These are phyloP conservation scores for Asclepias syriaca DNA, from an alignment of 257 asterid genomes.

Conservation along the genomic window DNA sequence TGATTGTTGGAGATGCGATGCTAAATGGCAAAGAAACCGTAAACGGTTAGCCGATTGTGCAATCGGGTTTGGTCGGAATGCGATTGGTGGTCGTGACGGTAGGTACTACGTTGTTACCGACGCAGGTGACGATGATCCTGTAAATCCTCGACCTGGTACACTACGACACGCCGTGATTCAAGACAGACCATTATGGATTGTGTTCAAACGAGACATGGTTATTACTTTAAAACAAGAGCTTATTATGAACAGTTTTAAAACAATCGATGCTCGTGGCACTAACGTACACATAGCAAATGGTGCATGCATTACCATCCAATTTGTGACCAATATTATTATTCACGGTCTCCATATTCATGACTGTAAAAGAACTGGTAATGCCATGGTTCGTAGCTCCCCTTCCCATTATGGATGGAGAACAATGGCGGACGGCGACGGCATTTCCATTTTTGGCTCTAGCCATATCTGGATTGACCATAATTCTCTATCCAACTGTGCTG, in stretches of 20 bases:
- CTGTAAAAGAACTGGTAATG: conserved; percentile 67
- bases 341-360: conserved; percentile 83
- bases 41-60: conserved; percentile 79
- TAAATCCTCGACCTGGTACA: conserved; percentile 80
- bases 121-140: conserved; percentile 57
- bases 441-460: conserved; percentile 66
- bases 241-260: conserved; percentile 83
- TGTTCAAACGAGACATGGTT: conserved; percentile 76
- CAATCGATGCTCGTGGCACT: conserved; percentile 81
- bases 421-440: conserved; percentile 85
- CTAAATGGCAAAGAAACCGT: conserved; percentile 62
- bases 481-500: conserved; percentile 69
- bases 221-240: conserved; percentile 71
- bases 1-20: conserved; percentile 89
- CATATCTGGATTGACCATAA: conserved; percentile 88
- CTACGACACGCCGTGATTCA: conserved; percentile 87
- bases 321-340: conserved; percentile 64
- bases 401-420: conserved; percentile 81
- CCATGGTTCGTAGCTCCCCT: conserved; percentile 81
- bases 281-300: conserved; percentile 77
- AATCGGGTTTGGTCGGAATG: conserved; percentile 84
- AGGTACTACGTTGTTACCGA: conserved; percentile 64
- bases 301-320: conserved; percentile 67
- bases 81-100: conserved; percentile 82
- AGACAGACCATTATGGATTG: conserved; percentile 76